Percentiles rank a stretch among this genome's conserved stretches.
Evolutionary conservation across 1,139 yeast species (phyloP).

Genomic region (Lipomyces yarrowii): DNA sequence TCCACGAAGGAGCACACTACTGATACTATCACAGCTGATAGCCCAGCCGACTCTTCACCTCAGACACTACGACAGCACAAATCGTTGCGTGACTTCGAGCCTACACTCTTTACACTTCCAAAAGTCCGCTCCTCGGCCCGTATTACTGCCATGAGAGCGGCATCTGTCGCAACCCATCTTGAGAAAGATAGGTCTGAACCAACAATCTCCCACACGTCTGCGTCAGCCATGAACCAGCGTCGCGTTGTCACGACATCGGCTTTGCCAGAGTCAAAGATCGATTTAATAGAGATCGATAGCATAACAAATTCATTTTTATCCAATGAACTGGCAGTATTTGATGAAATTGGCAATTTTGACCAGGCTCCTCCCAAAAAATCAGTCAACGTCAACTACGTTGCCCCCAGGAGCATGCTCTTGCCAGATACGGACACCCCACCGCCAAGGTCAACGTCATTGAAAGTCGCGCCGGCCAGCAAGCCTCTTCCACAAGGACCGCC

Average conservation of each 20-base stretch:
- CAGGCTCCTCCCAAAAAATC: neutral
- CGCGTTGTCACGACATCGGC: neutral
- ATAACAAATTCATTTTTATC: conserved; percentile 13
- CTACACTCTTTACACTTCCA: conserved; percentile 7
- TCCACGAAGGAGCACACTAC: neutral
- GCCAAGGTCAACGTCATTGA: neutral
- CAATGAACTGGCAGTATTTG: conserved; percentile 20
- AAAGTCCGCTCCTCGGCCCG: conserved; percentile 9
- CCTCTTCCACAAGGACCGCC: neutral
- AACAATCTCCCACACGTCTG: neutral
- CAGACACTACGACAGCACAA: neutral
- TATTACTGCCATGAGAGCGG: neutral
- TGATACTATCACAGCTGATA: neutral
- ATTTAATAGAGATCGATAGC: conserved; percentile 3
- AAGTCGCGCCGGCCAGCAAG: neutral
- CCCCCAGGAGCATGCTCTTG: neutral
- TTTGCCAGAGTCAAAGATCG: neutral
- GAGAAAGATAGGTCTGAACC: neutral
- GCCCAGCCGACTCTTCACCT: neutral
- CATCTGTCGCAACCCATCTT: neutral
- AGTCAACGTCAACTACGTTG: neutral
- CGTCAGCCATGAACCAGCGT: neutral
- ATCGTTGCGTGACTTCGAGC: conserved; percentile 12
- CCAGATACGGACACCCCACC: neutral
- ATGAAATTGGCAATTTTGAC: conserved; percentile 20